These are phyloP conservation scores for Fraxinus pennsylvanica DNA, from an alignment of 257 asterid genomes.

Conservation along the genomic window DNA sequence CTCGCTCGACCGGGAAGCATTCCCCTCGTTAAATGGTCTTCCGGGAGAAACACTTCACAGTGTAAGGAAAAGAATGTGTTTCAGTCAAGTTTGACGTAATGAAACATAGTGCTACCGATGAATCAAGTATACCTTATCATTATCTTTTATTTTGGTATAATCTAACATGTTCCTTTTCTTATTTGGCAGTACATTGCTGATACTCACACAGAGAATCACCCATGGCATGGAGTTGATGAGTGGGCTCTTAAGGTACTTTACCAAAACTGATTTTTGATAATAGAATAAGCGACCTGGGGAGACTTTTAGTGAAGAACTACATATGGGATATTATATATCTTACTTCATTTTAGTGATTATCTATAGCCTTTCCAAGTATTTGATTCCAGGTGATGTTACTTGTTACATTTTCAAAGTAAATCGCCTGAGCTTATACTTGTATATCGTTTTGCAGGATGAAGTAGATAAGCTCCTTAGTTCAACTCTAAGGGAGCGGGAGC, in stretches of 20 bases:
- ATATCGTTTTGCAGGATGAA: slow-evolving; percentile 65
- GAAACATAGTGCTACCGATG: slow-evolving; percentile 6
- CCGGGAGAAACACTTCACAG: slow-evolving; percentile 88
- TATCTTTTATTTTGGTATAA: neutral
- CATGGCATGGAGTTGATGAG: slow-evolving; percentile 79
- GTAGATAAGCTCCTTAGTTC: slow-evolving; percentile 66
- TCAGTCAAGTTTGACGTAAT: too few species aligned
- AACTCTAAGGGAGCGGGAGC: slow-evolving; percentile 71
- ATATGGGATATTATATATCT: neutral
- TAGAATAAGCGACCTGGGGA: neutral
- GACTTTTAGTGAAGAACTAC: neutral
- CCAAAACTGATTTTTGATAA: neutral
- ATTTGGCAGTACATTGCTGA: slow-evolving; percentile 80
- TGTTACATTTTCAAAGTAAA: neutral
- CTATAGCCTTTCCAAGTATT: neutral
- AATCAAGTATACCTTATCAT: neutral
- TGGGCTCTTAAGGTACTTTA: slow-evolving; percentile 85
- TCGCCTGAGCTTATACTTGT: neutral
- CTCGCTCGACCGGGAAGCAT: slow-evolving; percentile 91
- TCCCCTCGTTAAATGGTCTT: slow-evolving; percentile 82
- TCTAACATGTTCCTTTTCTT: slow-evolving; percentile 15
- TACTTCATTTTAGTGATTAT: slow-evolving; percentile 3
- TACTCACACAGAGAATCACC: slow-evolving; percentile 65
- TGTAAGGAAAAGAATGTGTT: slow-evolving; percentile 44
- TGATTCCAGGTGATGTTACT: neutral